Evolutionary conservation across 352 stramenopile species (phyloP), one percentile per base, ranked within the genome.

Genomic region (Pythium brassicae): DNA sequence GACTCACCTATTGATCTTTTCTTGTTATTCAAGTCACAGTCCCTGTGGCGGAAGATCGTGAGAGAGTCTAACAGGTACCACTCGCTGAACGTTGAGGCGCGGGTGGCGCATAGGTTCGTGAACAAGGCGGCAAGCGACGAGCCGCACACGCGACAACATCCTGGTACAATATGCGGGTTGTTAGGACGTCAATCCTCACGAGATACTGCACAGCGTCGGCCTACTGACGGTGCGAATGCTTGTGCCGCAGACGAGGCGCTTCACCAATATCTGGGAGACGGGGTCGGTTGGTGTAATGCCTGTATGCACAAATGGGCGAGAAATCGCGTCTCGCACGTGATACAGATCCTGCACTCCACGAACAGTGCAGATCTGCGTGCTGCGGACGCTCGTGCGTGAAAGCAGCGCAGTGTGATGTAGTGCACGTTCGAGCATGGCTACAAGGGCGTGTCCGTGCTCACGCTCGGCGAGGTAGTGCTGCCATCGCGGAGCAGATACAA

Each of bases 401-500:
- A 45, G n/a, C 5, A 22, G 7, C 2, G 40, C 19, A 10, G 22
- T 9, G 40, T 46, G 14, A 20, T 46, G 19, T 15, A 3, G 17
- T 15, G 40, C 40, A 45, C 39, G 1, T 45, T 20, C 19, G 9
- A 45, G 15, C 6, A 20, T 6, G 39, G 39, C 3, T 45, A 45
- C 39, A 20, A 45, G 15, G 6, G n/a, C 19, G 39, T 14, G 7
- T 45, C 39, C 9, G 17, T 46, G n/a, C 40, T 46, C 17, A 15
- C 40, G 1, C 11, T 46, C n/a, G 40, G 22, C 40, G 57, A 64
- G 32, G 50, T 23, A 4, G 48, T 55, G 6, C 27, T 59, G 14
- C 50, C 44, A 14, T 55, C 44, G 1, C 14, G 44, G 5, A 46
- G 40, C 17, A 2, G 40, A 23, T 59, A 58, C 50, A 64, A 64